Conservation (phyloP, 306 rosid species). For the Castanea crenata region DNA sequence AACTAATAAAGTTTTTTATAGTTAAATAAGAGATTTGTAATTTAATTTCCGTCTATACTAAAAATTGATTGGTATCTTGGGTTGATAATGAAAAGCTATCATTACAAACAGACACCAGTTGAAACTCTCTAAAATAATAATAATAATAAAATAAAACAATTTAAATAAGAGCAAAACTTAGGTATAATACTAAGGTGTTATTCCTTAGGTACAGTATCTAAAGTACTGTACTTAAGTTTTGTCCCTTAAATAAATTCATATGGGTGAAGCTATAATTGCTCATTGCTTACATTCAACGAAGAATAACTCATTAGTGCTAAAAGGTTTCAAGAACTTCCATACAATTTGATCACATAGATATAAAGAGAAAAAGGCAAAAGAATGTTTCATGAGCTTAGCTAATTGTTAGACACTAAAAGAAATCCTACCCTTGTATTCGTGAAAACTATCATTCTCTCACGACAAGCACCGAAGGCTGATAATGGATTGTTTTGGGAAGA, state of each 20-base stretch:
- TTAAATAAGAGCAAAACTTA: background rate
- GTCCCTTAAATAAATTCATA: background rate
- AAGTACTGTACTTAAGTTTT: too few species aligned
- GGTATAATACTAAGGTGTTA: too few species aligned
- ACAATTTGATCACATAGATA: background rate
- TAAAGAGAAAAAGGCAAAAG: background rate
- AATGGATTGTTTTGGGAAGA: background rate
- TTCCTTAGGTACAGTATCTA: too few species aligned
- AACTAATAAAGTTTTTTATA: too few species aligned
- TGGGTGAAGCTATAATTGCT: slow-evolving; percentile 8
- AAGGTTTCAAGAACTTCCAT: background rate
- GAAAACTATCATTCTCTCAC: background rate
- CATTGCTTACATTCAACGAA: slow-evolving; percentile 14
- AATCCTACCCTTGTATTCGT: background rate
- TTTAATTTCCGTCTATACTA: accelerated
- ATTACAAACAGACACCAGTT: accelerated
- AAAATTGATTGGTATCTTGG: accelerated
- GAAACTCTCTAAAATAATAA: too few species aligned
- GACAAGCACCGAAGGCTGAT: background rate
- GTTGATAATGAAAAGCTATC: accelerated
- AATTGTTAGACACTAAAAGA: background rate
- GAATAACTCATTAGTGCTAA: background rate
- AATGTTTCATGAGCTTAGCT: background rate
- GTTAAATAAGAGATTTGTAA: accelerated
- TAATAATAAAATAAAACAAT: slow-evolving; percentile 12